Evolutionary conservation across 768 basidiomycete genomes (phyloP), one percentile per base, ranked within the genome.

Genomic region (Macrolepiota albuminosa): DNA sequence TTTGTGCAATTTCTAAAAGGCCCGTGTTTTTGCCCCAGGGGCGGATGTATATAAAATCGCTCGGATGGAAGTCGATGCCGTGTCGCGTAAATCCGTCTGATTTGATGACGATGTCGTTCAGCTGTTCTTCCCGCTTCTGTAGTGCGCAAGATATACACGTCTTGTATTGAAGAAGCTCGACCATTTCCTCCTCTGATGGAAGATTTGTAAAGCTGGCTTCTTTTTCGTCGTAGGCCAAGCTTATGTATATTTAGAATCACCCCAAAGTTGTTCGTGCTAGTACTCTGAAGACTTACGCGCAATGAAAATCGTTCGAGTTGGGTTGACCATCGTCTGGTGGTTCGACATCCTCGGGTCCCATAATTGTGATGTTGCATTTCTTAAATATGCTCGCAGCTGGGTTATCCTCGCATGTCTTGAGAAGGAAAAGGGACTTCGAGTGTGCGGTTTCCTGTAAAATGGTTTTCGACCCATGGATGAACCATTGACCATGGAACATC

Each of bases 401-500:
- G 39, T 83, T 79, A 63, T 85, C 76, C 48, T 81, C 83, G 63
- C 89, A 91, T 6, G 76, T 73, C 26, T 81, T 70, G 59, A 85
- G 73, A 10, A 82, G 73, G 64, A 80, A 87, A 0, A 91, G 73
- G 0, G 81, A 77, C 59, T 82, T 80, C 0, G 88, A 77, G 58
- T 91, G 88, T 0, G 87, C 78, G 0, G 81, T 78, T 64, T 91
- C 84, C 63, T 89, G 85, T 1, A 90, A 73, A 10, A 87, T 63
- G 0, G 87, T 89, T 63, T 86, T 84, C 13, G 79, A 82, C 10
- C 84, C 84, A 72, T 89, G 89, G 8, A 75, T 72, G 58, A 84
- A 78, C 89, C 89, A 91, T 58, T 87, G 86, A 1, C 80, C 87
- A 69, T 91, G 89, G 57, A 88, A 85, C 72, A 76, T 79, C 66